A percentile compares a stretch with the other conserved stretches of the same genome.
Conservation (phyloP, 2,329 filamentous ascomycete species). For the Fusarium pseudoanthophilum region DNA sequence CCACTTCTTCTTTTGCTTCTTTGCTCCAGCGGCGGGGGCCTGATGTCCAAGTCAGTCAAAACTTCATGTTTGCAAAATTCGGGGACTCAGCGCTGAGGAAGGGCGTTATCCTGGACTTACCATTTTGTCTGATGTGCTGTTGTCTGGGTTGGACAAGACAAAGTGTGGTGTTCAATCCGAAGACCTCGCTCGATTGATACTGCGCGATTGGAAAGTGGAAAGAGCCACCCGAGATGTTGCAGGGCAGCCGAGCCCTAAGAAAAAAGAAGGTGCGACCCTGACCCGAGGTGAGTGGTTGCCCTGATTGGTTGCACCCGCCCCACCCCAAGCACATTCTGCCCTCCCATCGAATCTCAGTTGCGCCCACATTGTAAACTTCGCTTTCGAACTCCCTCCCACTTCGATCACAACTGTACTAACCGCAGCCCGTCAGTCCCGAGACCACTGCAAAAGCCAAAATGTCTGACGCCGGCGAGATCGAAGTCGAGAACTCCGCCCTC, state of each 20-base stretch:
- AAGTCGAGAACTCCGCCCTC: slow-evolving; percentile 82
- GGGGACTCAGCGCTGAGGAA: not conserved
- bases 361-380: slow-evolving; percentile 35
- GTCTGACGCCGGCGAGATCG: slow-evolving; percentile 95
- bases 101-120: slow-evolving; percentile 46
- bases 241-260: slow-evolving; percentile 34
- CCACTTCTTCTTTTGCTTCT: slow-evolving; percentile 66
- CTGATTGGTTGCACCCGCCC: slow-evolving; percentile 1
- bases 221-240: slow-evolving; percentile 49
- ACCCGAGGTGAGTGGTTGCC: not conserved
- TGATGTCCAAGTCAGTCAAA: slow-evolving; percentile 43
- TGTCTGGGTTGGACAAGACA: slow-evolving; percentile 51
- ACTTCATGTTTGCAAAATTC: slow-evolving; percentile 19
- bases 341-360: slow-evolving; percentile 7
- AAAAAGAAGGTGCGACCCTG: slow-evolving; percentile 17
- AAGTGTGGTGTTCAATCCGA: slow-evolving; percentile 42
- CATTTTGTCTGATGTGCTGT: slow-evolving; percentile 59
- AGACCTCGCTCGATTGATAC: slow-evolving; percentile 18
- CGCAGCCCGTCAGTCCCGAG: slow-evolving; percentile 46
- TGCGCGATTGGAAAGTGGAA: slow-evolving; percentile 17
- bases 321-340: slow-evolving; percentile 15
- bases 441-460: slow-evolving; percentile 69
- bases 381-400: slow-evolving; percentile 47
- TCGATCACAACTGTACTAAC: slow-evolving; percentile 52
- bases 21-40: slow-evolving; percentile 60